phyloP scores from a whole-genome alignment of 805 yeast genomes.

The Torulaspora microellipsoides region DNA sequence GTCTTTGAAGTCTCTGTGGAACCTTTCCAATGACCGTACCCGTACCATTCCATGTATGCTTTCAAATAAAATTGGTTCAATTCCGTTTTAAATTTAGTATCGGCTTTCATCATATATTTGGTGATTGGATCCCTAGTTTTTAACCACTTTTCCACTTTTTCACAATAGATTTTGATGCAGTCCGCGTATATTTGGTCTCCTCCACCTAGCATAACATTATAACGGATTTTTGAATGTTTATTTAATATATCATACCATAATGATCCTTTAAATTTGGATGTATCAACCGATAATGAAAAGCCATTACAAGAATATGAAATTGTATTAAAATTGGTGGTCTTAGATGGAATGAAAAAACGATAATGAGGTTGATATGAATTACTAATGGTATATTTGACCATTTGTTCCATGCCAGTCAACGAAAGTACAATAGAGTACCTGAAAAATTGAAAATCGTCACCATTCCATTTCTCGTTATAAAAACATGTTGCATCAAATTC shows the following conservation, averaged over 20 bases:
- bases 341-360: constrained; percentile 67
- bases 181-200: constrained; percentile 96
- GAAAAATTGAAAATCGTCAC: constrained; percentile 52
- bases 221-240: constrained; percentile 57
- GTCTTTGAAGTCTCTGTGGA: constrained; percentile 50
- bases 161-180: constrained; percentile 57
- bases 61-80: constrained; percentile 63
- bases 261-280: constrained; percentile 62
- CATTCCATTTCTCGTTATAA: constrained; percentile 33
- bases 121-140: constrained; percentile 45
- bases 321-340: constrained; percentile 66
- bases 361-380: constrained; percentile 40
- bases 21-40: constrained; percentile 82
- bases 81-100: constrained; percentile 48
- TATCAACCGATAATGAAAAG: constrained; percentile 69
- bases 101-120: constrained; percentile 42
- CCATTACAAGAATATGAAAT: constrained; percentile 90
- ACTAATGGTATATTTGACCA: constrained; percentile 59
- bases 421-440: constrained; percentile 55
- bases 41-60: constrained; percentile 85
- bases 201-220: constrained; percentile 96
- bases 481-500: constrained; percentile 44
- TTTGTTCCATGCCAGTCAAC: constrained; percentile 50
- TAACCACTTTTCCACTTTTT: constrained; percentile 58
- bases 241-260: constrained; percentile 82